A percentile compares a stretch with the other conserved stretches of the same genome.
Evolutionary conservation across 441 rosid genomes (phyloP).

Genomic region (Populus hybrid): DNA sequence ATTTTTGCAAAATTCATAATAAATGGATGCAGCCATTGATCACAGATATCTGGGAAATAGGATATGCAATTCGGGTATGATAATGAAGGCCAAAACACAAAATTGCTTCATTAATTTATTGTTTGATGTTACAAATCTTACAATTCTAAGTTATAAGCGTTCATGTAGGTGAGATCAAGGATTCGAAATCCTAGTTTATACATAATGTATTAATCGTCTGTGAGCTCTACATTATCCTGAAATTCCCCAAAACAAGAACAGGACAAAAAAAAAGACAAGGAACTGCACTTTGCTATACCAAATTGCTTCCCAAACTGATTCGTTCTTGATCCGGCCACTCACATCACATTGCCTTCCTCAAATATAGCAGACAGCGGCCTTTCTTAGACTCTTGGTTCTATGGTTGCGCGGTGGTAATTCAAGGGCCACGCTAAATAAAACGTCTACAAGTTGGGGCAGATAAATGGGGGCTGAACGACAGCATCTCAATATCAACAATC

Average conservation of each 20-base stretch:
- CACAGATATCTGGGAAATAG: background rate
- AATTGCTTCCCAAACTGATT: background rate
- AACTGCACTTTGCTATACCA: background rate
- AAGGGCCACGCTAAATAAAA: background rate
- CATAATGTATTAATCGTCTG: slow-evolving; percentile 15
- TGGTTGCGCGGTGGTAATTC: background rate
- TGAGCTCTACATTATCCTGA: slow-evolving; percentile 11
- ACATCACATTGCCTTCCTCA: background rate
- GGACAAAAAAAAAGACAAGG: background rate
- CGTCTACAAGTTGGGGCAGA: background rate
- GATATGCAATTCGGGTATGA: background rate
- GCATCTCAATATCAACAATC: background rate
- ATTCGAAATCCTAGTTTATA: slow-evolving; percentile 19
- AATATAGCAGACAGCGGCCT: background rate
- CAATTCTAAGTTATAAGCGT: slow-evolving; percentile 20
- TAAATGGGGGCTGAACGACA: background rate
- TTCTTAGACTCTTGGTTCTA: slow-evolving; percentile 4
- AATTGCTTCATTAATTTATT: slow-evolving; percentile 2
- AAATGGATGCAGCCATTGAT: background rate
- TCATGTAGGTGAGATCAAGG: slow-evolving; percentile 8
- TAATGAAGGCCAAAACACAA: background rate
- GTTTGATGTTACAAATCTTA: slow-evolving; percentile 23
- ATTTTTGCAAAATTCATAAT: background rate
- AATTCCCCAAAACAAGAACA: background rate
- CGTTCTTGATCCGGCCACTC: background rate